These are phyloP conservation scores for Nigrograna mackinnonii DNA, from an alignment of 2,329 filamentous ascomycete genomes.

Conservation along the genomic window DNA sequence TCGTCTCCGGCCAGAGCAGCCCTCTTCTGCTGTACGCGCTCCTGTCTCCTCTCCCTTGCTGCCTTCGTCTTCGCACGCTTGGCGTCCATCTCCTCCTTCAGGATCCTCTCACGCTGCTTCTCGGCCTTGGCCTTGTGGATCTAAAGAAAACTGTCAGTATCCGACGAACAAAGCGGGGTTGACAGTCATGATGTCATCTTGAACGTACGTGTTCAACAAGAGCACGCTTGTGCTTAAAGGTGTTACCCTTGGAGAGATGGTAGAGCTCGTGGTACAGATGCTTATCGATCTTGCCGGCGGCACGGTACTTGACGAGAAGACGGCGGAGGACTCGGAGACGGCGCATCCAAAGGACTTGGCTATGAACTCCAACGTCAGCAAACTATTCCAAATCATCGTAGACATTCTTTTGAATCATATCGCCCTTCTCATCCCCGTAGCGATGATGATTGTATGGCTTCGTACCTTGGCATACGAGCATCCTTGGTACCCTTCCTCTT, in stretches of 20 bases:
- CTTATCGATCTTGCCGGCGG: constrained; percentile 99
- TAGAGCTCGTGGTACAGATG: constrained; percentile 99
- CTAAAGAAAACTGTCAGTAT: constrained; percentile 57
- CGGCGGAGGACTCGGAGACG: constrained; percentile 98
- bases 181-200: constrained; percentile 42
- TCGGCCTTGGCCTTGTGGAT: constrained; percentile 99
- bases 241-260: constrained; percentile 99
- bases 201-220: constrained; percentile 98
- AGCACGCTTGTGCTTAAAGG: constrained; percentile 99
- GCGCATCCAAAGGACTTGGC: constrained; percentile 99
- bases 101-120: constrained; percentile 91
- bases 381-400: constrained; percentile 14
- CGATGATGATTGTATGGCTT: constrained; percentile 16
- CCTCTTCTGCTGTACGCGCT: constrained; percentile 90
- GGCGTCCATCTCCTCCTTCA: constrained; percentile 99
- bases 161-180: constrained; percentile 10
- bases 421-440: background rate
- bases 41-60: constrained; percentile 95
- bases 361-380: constrained; percentile 51
- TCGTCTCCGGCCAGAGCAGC: constrained; percentile 76
- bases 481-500: constrained; percentile 99
- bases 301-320: constrained; percentile 99
- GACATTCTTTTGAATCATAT: constrained; percentile 9
- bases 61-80: constrained; percentile 99
- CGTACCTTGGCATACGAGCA: constrained; percentile 97